A percentile compares a stretch with the other conserved stretches of the same genome.
Evolutionary conservation across 2,329 filamentous ascomycete species (phyloP).

Genomic region (Metarhizium guizhouense): DNA sequence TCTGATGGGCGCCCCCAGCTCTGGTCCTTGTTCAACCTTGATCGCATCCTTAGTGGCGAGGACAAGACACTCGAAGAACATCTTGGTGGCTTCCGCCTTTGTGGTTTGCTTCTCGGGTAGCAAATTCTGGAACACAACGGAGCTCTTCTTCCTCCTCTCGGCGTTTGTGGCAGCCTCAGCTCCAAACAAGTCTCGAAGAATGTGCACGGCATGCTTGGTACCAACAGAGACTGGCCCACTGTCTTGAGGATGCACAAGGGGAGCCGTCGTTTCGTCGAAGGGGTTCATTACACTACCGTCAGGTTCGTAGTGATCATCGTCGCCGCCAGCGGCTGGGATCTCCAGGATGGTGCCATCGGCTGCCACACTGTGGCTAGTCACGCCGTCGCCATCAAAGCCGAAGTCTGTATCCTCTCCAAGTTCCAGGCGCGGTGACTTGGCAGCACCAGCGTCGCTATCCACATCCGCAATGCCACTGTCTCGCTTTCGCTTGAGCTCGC

Average conservation of each 20-base stretch:
- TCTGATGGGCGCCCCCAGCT: conserved; percentile 69
- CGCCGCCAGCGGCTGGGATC: conserved; percentile 44
- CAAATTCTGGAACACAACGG: conserved; percentile 84
- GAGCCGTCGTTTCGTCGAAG: conserved; percentile 71
- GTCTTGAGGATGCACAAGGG: conserved; percentile 71
- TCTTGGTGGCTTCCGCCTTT: conserved; percentile 90
- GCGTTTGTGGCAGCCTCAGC: conserved; percentile 58
- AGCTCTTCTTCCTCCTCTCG: conserved; percentile 63
- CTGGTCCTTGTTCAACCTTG: conserved; percentile 80
- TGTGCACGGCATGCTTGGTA: conserved; percentile 91
- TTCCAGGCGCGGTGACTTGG: conserved; percentile 62
- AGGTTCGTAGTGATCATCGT: conserved; percentile 35
- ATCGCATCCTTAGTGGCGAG: conserved; percentile 96
- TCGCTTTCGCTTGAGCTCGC: conserved; percentile 87
- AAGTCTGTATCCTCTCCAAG: conserved; percentile 57
- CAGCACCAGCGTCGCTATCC: conserved; percentile 53
- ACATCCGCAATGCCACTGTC: conserved; percentile 80
- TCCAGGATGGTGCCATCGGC: conserved; percentile 56
- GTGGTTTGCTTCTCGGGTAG: conserved; percentile 73
- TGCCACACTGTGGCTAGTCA: conserved; percentile 41
- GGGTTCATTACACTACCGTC: conserved; percentile 43
- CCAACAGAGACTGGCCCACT: conserved; percentile 80
- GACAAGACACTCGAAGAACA: conserved; percentile 97
- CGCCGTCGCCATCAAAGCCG: conserved; percentile 33
- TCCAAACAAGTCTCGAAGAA: conserved; percentile 83